Evolutionary conservation across 2,329 filamentous ascomycete genomes (phyloP), one percentile per base, ranked within the genome.

Genomic region (Trichoderma sp.): DNA sequence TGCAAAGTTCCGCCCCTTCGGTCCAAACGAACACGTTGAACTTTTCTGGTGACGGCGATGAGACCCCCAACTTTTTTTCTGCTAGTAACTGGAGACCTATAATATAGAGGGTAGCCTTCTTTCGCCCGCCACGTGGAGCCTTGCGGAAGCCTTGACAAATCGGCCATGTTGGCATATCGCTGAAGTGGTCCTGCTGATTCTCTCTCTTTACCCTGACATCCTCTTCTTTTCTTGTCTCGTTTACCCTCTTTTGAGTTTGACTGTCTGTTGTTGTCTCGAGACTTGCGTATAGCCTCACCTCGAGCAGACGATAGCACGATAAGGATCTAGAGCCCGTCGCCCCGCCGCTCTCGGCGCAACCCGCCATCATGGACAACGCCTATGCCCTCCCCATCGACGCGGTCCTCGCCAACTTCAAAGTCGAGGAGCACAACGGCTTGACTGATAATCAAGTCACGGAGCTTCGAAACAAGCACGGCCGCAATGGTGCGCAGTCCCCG

Each of bases 401-500:
- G 83, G 90, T 93, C 79, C 86, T 93, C 80, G 85, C 86, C 81
- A 84, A 86, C 79, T 91, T 93, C 80, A 84, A 85, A 16, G 91
- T 92, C 73, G 86, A 91, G 77, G 85, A 87, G 69, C 82, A 84
- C 60, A 83, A 84, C 77, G 92, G 92, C 79, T 85, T 93, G 80
- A 88, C 84, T 14, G 88, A 91, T 78, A 82, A 86, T n/a, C 91
- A 93, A 83, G 89, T 93, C 74, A 79, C 83, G 64, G 85, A 87
- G 71, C 85, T 88, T 78, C 87, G 89, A 78, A 84, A 84, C 68
- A 92, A 91, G 84, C 84, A 93, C 81, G 92, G 92, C 77, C 90
- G 88, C 82, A 93, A 93, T 87, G 88, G 92, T 93, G 86, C 77
- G 89, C 82, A 41, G n/a, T 21, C 29, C 53, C 31, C 63, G 18